Evolutionary conservation across 2,329 filamentous ascomycete genomes (phyloP), one percentile per base, ranked within the genome.

Genomic region (Fusarium lateritium): DNA sequence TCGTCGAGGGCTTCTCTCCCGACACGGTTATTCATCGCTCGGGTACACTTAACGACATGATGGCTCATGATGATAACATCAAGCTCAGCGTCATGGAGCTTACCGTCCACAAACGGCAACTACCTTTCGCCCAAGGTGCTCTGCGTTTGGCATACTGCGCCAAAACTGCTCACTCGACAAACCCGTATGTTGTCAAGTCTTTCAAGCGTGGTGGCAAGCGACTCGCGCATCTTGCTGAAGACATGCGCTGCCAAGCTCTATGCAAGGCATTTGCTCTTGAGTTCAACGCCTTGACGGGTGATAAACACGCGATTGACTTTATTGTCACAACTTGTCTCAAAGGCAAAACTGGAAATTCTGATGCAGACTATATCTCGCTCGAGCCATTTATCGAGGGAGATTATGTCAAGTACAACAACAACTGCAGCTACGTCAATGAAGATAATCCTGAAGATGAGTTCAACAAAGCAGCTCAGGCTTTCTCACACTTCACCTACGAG

Each of bases 401-500:
- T 0, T 82, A 79, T 50, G 68, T 79, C 62, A 82, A 82, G 72
- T 82, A 81, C 67, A 82, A 81, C 69, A 76, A 69, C 53, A 81
- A 81, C 57, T 62, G 59, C 24, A 67, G 70, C 39, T 79, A 68
- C 8, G 76, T 80, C 22, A 76, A 76, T n/a, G 64, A 78, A 3
- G 71, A 76, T 8, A 45, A 65, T 2, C 59, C 64, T 8, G 21
- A 40, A 2, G 65, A 73, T 28, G 61, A 57, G 7, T 72, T 73
- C 62, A 78, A 76, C 53, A 55, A 72, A 19, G 72, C 75, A 2
- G 79, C 80, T 0, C 80, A 82, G 42, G 80, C 79, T 1, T 82
- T 82, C 56, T 81, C 79, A 0, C 80, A 82, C 55, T 82, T 81
- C 40, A 81, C 80, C 2, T 82, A 80, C 43, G 80, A 82, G 71